Percentiles rank a stretch among this genome's conserved stretches.
These are phyloP conservation scores for Phaeosphaeria sp. DNA, from an alignment of 2,329 filamentous ascomycete species.

Conservation along the genomic window DNA sequence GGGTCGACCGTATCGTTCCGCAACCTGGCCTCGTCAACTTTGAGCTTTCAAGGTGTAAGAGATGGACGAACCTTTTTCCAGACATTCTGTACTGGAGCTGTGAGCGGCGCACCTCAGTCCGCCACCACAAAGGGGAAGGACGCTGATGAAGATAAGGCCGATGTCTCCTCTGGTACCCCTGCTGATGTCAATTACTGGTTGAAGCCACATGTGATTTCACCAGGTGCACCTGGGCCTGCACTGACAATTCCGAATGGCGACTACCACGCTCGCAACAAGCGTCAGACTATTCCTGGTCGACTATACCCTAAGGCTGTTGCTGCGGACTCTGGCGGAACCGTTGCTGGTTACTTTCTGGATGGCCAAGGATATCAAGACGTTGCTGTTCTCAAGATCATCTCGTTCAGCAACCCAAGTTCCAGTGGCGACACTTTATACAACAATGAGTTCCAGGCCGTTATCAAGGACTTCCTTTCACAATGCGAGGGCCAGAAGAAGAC, in stretches of 20 bases:
- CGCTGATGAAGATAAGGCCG: neutral
- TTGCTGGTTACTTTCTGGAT: slow-evolving; percentile 55
- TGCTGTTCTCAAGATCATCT: slow-evolving; percentile 53
- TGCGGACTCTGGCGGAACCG: slow-evolving; percentile 22
- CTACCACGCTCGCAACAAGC: slow-evolving; percentile 25
- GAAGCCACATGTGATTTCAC: slow-evolving; percentile 5
- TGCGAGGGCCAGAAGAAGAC: slow-evolving; percentile 57
- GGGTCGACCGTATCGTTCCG: slow-evolving; percentile 22
- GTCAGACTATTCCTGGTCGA: slow-evolving; percentile 16
- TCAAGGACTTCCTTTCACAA: slow-evolving; percentile 52
- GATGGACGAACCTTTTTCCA: slow-evolving; percentile 49
- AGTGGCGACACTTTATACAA: slow-evolving; percentile 16
- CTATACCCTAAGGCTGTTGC: slow-evolving; percentile 20
- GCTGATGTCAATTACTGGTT: neutral
- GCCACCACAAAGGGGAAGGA: slow-evolving; percentile 13
- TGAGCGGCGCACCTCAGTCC: slow-evolving; percentile 4
- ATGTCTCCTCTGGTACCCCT: neutral
- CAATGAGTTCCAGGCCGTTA: slow-evolving; percentile 39
- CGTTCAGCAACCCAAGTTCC: slow-evolving; percentile 38
- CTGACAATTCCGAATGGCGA: slow-evolving; percentile 31
- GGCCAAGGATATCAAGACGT: slow-evolving; percentile 41
- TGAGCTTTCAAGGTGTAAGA: slow-evolving; percentile 33
- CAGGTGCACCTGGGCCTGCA: slow-evolving; percentile 13
- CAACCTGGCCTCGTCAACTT: slow-evolving; percentile 25
- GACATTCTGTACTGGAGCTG: slow-evolving; percentile 35